Evolutionary conservation across 1,284 basidiomycete genomes (phyloP), one percentile per base, ranked within the genome.

Genomic region (Cutaneotrichosporon sp.): DNA sequence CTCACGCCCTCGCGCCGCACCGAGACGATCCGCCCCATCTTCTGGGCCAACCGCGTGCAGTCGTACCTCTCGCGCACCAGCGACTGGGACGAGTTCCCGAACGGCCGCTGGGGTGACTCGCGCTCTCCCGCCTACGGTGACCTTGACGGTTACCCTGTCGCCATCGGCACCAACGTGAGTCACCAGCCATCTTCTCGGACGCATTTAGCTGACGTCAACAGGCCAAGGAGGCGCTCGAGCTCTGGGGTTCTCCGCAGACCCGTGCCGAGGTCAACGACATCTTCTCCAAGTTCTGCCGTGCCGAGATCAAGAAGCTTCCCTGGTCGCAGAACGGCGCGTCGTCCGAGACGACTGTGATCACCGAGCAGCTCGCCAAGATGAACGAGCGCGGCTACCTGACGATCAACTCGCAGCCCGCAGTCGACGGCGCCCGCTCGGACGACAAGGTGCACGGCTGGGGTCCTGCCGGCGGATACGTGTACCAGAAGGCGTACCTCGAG

Each of bases 81-180:
- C 76, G 91, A 94, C 73, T 99, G 95, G 95, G 97, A 99, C 80
- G 95, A 99, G 80, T 99, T 97, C 79, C 95, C 95, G 57, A 99
- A 99, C 79, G 97, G 95, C 66, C 91, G 95, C 69, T 99, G 97
- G 79, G 95, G 97, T 72, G 95, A 99, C 80, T 90, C 95, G 18
- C 87, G 95, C 59, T 92, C 90, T 83, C 95, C 95, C 29, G 97
- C 97, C 3, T 99, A 95, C 72, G 95, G 95, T 73, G 97, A 99
- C 80, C 82, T 98, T 57, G 95, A 98, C 75, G 94, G 94, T 8
- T 97, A 97, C 73, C 92, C 92, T 59, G 86, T 93, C 54, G 89
- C 84, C 78, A 86, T 92, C 74, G 89, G 92, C 76, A 89, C 93
- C 77, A 84, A 11, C 51, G 53, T 54, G 53, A 43, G 53, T 54